phyloP scores from a whole-genome alignment of 495 filamentous ascomycete genomes.

The Penicillium riverlandense region DNA sequence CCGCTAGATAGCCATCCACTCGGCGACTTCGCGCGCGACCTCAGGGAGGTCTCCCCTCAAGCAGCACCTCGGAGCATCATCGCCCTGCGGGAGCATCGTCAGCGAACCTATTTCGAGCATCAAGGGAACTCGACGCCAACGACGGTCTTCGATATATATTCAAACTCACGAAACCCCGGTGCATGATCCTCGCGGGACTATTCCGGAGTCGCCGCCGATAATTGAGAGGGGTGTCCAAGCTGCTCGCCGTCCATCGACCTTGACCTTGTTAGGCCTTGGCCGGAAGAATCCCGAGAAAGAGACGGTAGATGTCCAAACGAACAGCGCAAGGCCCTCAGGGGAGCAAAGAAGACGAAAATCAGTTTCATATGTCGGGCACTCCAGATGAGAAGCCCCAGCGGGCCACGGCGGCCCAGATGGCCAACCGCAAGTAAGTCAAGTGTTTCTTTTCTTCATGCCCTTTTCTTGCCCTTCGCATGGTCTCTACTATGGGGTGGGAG shows the following conservation, averaged over 20 bases:
- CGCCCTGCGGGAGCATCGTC: no score
- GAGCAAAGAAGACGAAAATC: slow-evolving; percentile 20
- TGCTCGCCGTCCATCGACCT: neutral
- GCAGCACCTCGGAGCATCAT: no score
- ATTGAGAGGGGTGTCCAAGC: neutral
- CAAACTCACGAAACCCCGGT: no score
- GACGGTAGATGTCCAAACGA: slow-evolving; percentile 33
- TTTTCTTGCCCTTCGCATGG: neutral
- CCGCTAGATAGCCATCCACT: no score
- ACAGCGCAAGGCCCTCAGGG: slow-evolving; percentile 28
- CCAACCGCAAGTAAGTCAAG: slow-evolving; percentile 44
- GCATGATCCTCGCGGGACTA: no score
- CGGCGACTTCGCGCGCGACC: no score
- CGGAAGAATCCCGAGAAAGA: neutral
- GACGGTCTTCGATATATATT: no score
- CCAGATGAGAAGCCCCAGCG: slow-evolving; percentile 40
- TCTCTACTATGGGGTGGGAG: neutral
- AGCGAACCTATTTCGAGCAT: no score
- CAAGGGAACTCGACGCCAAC: no score
- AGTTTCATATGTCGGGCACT: slow-evolving; percentile 34
- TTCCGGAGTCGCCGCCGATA: no score
- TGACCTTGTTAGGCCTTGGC: neutral
- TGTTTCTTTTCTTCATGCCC: neutral
- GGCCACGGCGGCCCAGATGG: slow-evolving; percentile 46
- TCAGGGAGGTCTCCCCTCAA: no score